Conservation (phyloP, 2,329 filamentous ascomycete genomes). For the Ramularia collo-cygni region DNA sequence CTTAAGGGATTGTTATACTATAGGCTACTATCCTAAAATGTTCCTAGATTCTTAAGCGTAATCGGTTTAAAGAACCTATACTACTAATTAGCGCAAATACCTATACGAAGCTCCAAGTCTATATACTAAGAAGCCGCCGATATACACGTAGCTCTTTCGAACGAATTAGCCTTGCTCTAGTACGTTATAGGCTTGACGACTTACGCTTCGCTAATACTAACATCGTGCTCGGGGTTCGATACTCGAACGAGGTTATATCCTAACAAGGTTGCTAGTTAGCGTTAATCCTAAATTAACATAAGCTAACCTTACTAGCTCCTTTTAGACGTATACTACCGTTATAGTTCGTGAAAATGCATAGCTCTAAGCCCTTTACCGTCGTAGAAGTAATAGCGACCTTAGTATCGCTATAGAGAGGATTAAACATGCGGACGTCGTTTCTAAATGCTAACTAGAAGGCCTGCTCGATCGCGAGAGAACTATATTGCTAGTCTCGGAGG, state of each 20-base stretch:
- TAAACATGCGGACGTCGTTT: not conserved
- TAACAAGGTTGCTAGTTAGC: not conserved
- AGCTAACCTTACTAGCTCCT: not conserved
- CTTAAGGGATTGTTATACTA: not conserved
- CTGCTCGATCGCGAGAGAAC: not conserved
- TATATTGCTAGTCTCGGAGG: not conserved
- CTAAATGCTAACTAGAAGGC: not conserved
- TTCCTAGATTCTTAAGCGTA: not conserved
- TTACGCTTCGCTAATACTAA: not conserved
- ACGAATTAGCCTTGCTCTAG: too few relatives aligned
- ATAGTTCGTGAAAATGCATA: not conserved
- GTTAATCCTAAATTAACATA: not conserved
- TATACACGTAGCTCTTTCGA: too few relatives aligned
- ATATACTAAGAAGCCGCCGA: not conserved
- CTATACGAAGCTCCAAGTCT: not conserved
- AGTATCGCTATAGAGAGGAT: not conserved
- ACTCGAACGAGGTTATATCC: not conserved
- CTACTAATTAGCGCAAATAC: not conserved
- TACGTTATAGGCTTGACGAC: not conserved
- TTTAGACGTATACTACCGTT: not conserved
- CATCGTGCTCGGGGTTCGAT: not conserved
- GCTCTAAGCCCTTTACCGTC: not conserved
- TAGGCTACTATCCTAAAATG: not conserved
- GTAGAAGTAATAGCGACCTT: not conserved
- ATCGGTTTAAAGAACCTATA: not conserved